phyloP scores from a whole-genome alignment of 306 rosid species.

The Casuarina cunninghamiana region DNA sequence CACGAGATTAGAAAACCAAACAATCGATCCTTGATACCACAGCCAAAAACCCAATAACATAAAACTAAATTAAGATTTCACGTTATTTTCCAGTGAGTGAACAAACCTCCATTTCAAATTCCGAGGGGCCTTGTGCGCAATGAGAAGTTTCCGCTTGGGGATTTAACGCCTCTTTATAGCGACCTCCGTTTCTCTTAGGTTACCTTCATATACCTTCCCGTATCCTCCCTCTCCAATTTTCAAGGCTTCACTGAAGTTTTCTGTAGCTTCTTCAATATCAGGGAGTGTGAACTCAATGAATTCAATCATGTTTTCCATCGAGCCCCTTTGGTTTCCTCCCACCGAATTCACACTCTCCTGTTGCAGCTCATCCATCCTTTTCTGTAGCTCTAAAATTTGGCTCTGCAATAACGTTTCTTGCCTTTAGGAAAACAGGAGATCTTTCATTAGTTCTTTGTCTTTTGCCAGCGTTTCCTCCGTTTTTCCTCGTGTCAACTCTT shows the following conservation, averaged over 20 bases:
- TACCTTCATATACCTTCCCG: conserved; percentile 47
- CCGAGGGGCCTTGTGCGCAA: neutral
- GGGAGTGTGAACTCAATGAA: conserved; percentile 42
- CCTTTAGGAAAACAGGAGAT: conserved; percentile 47
- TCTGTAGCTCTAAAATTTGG: conserved; percentile 52
- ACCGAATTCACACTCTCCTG: neutral
- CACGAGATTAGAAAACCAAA: no score
- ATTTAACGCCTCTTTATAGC: neutral
- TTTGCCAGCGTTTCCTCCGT: neutral
- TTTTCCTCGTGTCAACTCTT: conserved; percentile 40
- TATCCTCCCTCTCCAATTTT: conserved; percentile 65
- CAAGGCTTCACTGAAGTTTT: conserved; percentile 33
- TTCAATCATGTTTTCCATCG: conserved; percentile 13
- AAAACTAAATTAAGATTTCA: neutral
- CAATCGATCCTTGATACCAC: neutral
- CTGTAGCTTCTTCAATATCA: conserved; percentile 53
- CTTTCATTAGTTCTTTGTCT: conserved; percentile 36
- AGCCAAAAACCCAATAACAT: neutral
- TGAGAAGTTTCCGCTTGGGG: neutral
- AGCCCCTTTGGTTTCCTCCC: neutral
- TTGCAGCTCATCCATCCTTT: neutral
- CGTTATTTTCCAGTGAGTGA: neutral
- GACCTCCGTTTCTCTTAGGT: conserved; percentile 25
- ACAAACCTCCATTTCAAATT: conserved; percentile 4
- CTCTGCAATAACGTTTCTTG: conserved; percentile 49